phyloP scores from a whole-genome alignment of 306 rosid genomes.

The Canavalia ensiformis region DNA sequence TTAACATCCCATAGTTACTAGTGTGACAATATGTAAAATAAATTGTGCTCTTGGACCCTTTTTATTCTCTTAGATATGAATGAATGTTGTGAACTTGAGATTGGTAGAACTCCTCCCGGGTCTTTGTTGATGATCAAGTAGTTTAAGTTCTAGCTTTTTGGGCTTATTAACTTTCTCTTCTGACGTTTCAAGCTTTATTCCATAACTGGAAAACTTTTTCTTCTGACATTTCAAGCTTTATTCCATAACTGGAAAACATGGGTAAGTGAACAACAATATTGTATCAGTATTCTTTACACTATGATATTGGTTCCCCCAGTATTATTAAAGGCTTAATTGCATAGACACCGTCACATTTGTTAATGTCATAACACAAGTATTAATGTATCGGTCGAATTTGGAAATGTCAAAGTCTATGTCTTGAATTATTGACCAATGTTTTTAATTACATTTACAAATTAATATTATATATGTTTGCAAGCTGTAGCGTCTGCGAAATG shows the following conservation, averaged over 20 bases:
- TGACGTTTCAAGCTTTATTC: not conserved
- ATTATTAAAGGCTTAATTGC: not conserved
- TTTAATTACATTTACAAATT: not conserved
- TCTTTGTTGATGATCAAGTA: not conserved
- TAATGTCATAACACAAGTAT: not conserved
- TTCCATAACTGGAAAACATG: not conserved
- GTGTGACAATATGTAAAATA: slow-evolving; percentile 32
- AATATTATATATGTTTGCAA: not conserved
- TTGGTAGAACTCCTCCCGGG: slow-evolving; percentile 19
- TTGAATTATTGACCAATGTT: not conserved
- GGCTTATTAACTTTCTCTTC: not conserved
- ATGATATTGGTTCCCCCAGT: not conserved
- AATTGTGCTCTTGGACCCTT: slow-evolving; percentile 32
- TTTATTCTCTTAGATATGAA: slow-evolving; percentile 31
- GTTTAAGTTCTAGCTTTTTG: not conserved
- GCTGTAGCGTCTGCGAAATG: too few species aligned
- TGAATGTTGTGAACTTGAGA: slow-evolving; percentile 37
- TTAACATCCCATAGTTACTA: slow-evolving; percentile 4
- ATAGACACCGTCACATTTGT: too few species aligned
- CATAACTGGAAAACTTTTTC: not conserved
- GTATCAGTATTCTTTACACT: not conserved
- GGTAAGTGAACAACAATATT: not conserved
- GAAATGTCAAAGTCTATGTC: not conserved
- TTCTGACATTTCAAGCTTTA: not conserved
- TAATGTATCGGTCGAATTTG: not conserved